Percentiles rank a stretch among this genome's conserved stretches.
These are phyloP conservation scores for Cenchrus fungigraminus DNA, from an alignment of 176 grass and related monocot species.

Conservation along the genomic window DNA sequence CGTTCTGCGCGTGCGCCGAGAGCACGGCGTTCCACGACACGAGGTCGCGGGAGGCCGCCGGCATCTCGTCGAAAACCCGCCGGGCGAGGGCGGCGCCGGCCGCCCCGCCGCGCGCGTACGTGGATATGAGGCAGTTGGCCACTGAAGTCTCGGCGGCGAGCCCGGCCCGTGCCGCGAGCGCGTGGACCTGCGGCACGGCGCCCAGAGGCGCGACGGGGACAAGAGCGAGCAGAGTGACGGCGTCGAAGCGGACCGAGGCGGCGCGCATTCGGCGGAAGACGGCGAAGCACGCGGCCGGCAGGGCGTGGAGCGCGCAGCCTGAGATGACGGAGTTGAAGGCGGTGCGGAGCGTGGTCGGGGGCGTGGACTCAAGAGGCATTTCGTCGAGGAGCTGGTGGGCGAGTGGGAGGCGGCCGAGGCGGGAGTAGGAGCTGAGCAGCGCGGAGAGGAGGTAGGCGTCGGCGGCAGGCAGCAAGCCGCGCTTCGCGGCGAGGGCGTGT, in stretches of 20 bases:
- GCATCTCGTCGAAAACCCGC: conserved; percentile 51
- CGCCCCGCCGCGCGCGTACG: conserved; percentile 47
- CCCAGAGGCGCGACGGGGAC: conserved; percentile 41
- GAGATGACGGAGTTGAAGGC: conserved; percentile 80
- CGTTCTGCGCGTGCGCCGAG: conserved; percentile 65
- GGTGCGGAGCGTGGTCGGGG: conserved; percentile 40
- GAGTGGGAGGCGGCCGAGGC: conserved; percentile 54
- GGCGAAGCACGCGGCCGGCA: conserved; percentile 41
- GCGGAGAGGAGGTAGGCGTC: conserved; percentile 64
- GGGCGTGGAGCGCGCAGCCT: conserved; percentile 48
- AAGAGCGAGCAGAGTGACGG: conserved; percentile 63
- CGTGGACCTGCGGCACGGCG: conserved; percentile 58
- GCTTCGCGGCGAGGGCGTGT: conserved; percentile 58
- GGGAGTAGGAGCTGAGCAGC: conserved; percentile 57
- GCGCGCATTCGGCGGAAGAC: conserved; percentile 61
- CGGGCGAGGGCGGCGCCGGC: conserved; percentile 43
- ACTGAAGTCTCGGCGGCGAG: conserved; percentile 35
- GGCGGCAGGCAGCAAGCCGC: conserved; percentile 53
- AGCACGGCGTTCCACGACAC: conserved; percentile 74
- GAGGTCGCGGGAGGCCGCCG: conserved; percentile 44
- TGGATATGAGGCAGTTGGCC: conserved; percentile 60
- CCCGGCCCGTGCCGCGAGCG: conserved; percentile 25
- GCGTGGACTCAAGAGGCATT: conserved; percentile 47
- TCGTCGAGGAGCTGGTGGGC: conserved; percentile 63
- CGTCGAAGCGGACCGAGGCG: conserved; percentile 41